phyloP scores from a whole-genome alignment of 2,329 filamentous ascomycete species.

The Penicillium sclerotiorum region DNA sequence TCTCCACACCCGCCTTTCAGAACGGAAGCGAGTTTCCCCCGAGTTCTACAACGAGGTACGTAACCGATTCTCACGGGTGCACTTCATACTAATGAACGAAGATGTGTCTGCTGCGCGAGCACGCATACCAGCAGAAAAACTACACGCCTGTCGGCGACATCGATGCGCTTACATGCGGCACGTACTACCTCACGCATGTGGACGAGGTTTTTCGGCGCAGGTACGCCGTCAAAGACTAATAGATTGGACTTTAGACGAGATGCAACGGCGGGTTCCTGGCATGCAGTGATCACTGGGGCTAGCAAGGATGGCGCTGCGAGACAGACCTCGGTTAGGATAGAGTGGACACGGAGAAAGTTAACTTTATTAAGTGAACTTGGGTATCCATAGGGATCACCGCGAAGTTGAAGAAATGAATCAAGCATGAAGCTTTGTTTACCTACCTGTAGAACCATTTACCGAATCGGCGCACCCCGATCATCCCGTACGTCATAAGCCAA shows the following conservation, averaged over 20 bases:
- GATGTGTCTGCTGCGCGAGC: neutral
- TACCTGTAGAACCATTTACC: neutral
- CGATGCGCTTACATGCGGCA: neutral
- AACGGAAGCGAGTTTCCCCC: constrained; percentile 4
- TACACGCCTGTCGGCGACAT: neutral
- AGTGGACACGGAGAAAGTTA: neutral
- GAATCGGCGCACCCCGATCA: neutral
- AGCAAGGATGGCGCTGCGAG: neutral
- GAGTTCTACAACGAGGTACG: constrained; percentile 6
- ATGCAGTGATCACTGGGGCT: neutral
- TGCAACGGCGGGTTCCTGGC: constrained; percentile 1
- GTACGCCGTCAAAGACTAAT: constrained; percentile 1
- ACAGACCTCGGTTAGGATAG: neutral
- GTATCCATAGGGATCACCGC: too few species aligned
- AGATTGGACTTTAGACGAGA: neutral
- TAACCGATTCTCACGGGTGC: neutral
- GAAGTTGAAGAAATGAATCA: too few species aligned
- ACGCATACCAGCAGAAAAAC: neutral
- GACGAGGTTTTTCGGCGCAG: neutral
- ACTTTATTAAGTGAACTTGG: too few species aligned
- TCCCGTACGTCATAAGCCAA: constrained; percentile 14
- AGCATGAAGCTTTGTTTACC: too few species aligned
- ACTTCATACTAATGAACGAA: too few species aligned
- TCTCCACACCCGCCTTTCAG: constrained; percentile 10
- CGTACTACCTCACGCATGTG: neutral